These are phyloP conservation scores for Cryptomeria japonica DNA, from an alignment of 75 land plant species.

Conservation along the genomic window DNA sequence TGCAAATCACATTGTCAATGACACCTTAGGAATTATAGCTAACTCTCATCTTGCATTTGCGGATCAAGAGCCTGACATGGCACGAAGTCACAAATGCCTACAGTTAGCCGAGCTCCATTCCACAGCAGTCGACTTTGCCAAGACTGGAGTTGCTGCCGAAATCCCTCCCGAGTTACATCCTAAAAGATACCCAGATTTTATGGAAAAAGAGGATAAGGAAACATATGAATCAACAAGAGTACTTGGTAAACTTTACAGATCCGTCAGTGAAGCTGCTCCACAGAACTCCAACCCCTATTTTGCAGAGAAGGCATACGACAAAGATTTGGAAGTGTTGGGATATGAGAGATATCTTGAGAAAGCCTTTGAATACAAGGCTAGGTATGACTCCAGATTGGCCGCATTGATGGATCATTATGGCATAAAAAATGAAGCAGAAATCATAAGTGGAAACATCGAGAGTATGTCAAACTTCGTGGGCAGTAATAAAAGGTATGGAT, in stretches of 20 bases:
- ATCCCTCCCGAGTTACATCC: slow-evolving; percentile 62
- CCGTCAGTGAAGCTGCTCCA: slow-evolving; percentile 33
- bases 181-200: slow-evolving; percentile 81
- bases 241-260: slow-evolving; percentile 84
- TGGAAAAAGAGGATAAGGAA: slow-evolving; percentile 74
- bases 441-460: slow-evolving; percentile 57
- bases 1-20: slow-evolving; percentile 74
- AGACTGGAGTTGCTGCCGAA: slow-evolving; percentile 85
- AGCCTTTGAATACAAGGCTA: slow-evolving; percentile 52
- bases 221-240: slow-evolving; percentile 59
- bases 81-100: slow-evolving; percentile 57
- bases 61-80: slow-evolving; percentile 51
- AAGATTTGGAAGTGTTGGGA: slow-evolving; percentile 63
- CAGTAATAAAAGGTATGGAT: slow-evolving; percentile 43
- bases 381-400: slow-evolving; percentile 70
- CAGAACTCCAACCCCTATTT: slow-evolving; percentile 28
- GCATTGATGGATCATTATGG: slow-evolving; percentile 74
- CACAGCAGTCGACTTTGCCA: slow-evolving; percentile 89
- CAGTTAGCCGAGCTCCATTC: slow-evolving; percentile 75
- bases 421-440: slow-evolving; percentile 78
- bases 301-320: slow-evolving; percentile 50
- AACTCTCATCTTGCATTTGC: slow-evolving; percentile 86
- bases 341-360: slow-evolving; percentile 58
- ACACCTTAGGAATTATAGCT: slow-evolving; percentile 78
- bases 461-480: slow-evolving; percentile 32